phyloP scores from a whole-genome alignment of 2,329 filamentous ascomycete genomes.

The Mycocentrospora acerina region DNA sequence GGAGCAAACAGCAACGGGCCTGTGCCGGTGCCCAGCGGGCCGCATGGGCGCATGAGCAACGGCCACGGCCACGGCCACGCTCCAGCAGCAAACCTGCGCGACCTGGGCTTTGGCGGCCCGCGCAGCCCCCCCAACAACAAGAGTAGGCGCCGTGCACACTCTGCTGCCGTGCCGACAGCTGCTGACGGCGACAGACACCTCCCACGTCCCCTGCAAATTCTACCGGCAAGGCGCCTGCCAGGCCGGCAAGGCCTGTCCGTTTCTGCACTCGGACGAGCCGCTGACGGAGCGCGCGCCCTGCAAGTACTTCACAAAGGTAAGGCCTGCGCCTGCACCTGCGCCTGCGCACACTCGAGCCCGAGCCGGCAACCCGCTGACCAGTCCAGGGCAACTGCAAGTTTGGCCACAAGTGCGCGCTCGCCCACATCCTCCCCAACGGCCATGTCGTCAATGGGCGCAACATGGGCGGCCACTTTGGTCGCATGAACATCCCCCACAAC shows the following conservation, averaged over 20 bases:
- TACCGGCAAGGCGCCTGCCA: slow-evolving; percentile 95
- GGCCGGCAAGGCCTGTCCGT: slow-evolving; percentile 93
- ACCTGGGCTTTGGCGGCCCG: slow-evolving; percentile 43
- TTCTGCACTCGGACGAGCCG: slow-evolving; percentile 87
- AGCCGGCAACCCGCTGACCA: neutral
- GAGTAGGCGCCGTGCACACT: slow-evolving; percentile 35
- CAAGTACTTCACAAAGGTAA: slow-evolving; percentile 98
- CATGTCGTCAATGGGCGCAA: slow-evolving; percentile 77
- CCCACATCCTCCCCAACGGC: slow-evolving; percentile 92
- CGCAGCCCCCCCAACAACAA: slow-evolving; percentile 54
- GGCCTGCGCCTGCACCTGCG: neutral
- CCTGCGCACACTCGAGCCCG: neutral
- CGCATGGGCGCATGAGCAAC: slow-evolving; percentile 33
- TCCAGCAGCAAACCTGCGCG: slow-evolving; percentile 36
- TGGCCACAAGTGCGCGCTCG: slow-evolving; percentile 94
- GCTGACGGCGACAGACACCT: slow-evolving; percentile 67
- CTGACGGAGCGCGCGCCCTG: slow-evolving; percentile 83
- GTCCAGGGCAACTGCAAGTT: slow-evolving; percentile 96
- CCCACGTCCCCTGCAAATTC: slow-evolving; percentile 99
- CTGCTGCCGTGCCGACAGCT: neutral
- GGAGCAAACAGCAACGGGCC: slow-evolving; percentile 39
- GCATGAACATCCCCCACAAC: slow-evolving; percentile 65
- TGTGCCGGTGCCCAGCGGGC: slow-evolving; percentile 40
- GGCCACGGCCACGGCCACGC: slow-evolving; percentile 18
- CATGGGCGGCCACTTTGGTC: slow-evolving; percentile 61